phyloP scores from a whole-genome alignment of 2,329 filamentous ascomycete genomes.

The Sphaerulina populicola region DNA sequence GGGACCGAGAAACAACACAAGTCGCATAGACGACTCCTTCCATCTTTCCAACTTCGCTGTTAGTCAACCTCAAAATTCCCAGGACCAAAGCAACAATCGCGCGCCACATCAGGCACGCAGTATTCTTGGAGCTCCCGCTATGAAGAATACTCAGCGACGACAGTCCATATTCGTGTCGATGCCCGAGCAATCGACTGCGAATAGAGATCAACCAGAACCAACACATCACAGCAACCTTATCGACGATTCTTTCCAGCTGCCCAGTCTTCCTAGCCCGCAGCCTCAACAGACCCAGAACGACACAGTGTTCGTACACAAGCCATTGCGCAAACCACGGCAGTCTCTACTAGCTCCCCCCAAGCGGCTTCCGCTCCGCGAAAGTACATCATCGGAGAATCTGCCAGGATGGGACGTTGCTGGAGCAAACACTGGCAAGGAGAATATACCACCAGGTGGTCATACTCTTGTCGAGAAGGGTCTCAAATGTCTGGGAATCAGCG shows the following conservation, averaged over 20 bases:
- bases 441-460: constrained; percentile 46
- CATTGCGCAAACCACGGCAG: constrained; percentile 32
- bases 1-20: constrained; percentile 32
- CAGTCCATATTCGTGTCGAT: background rate
- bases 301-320: background rate
- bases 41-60: constrained; percentile 1
- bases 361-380: constrained; percentile 43
- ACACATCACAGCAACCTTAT: background rate
- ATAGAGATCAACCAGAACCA: background rate
- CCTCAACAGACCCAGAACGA: background rate
- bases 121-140: background rate
- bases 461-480: constrained; percentile 3
- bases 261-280: background rate
- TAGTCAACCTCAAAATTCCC: background rate
- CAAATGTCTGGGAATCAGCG: background rate
- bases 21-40: constrained; percentile 31
- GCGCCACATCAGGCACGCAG: no score
- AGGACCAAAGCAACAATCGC: background rate
- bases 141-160: background rate
- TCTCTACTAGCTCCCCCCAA: constrained; percentile 42
- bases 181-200: background rate
- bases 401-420: constrained; percentile 40
- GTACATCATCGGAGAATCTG: constrained; percentile 9
- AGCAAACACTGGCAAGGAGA: constrained; percentile 53
- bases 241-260: background rate